Conservation (phyloP, 441 rosid species). For the Pelargonium citronellum region DNA sequence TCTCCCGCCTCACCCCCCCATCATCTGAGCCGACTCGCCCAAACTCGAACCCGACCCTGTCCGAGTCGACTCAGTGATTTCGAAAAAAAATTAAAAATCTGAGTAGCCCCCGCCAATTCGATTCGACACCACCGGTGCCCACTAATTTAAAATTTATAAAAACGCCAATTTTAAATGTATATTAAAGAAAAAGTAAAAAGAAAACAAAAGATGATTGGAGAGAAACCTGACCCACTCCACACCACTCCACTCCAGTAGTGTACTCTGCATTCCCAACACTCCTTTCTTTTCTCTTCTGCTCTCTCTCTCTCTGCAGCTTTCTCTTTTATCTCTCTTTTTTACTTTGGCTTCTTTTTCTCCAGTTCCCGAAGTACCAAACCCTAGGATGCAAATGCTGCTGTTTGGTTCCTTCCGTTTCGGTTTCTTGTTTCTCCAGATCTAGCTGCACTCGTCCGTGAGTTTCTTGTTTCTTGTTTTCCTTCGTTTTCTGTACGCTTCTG, state of each 20-base stretch:
- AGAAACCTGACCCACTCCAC: neutral
- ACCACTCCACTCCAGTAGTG: neutral
- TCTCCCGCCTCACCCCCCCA: too few relatives aligned
- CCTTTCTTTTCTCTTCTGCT: neutral
- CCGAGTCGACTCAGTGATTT: neutral
- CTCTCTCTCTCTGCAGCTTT: neutral
- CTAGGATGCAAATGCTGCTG: conserved; percentile 7
- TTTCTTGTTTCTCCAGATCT: conserved; percentile 28
- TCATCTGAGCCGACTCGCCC: neutral
- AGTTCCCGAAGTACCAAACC: conserved; percentile 11
- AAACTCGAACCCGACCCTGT: neutral
- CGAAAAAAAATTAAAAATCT: neutral
- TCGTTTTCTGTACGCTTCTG: neutral
- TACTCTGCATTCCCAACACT: neutral
- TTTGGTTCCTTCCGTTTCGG: conserved; percentile 10
- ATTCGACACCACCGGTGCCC: neutral
- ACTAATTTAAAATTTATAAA: neutral
- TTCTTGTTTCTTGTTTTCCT: neutral
- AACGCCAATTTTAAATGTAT: too few relatives aligned
- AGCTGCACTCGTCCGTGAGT: conserved; percentile 13
- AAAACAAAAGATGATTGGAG: neutral
- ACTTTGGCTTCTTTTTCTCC: neutral
- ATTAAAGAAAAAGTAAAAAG: neutral
- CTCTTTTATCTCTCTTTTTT: neutral
- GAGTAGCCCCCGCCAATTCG: neutral